Evolutionary conservation across 23 red algal species (phyloP), one percentile per base, ranked within the genome.

Genomic region (Chondrus crispus): DNA sequence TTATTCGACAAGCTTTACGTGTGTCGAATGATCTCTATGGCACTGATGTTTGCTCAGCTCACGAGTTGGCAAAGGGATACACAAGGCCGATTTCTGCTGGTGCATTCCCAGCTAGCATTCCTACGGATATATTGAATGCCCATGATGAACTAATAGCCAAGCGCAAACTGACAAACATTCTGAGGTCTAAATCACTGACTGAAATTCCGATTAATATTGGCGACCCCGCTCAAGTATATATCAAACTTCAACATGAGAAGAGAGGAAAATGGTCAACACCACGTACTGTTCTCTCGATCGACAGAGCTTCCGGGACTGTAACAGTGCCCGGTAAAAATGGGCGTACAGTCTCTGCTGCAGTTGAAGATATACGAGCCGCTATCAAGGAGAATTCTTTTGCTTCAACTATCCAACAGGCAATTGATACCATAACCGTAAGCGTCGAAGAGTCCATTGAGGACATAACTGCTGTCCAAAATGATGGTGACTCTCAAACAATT

Each of bases 351-450:
- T 43, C 30, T n/a, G 85, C 85, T 14, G 70, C 85, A 9, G 50
- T 89, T 68, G 70, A 89, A 62, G 70, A 89, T 68, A 58, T 45
- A n/a, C n/a, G 70, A 32, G 24, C 85, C 2, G 85, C 85, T 45
- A 11, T 80, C n/a, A 14, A n/a, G 4, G 16, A 58, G 26, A 33
- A 89, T 32, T 48, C 35, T 14, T 68, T 89, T 48, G 85, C 70
- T 63, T 11, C 50, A n/a, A n/a, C 58, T 42, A 51, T 79, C 19
- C 69, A 89, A 68, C 68, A 89, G n/a, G 73, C 48, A 16, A 50
- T 89, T 22, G 53, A 82, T 1, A 24, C 41, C 43, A 39, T 76
- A 26, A 43, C 22, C 43, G 33, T 22, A 32, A 66, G 26, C 35
- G 35, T 66, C 1, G 60, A 66, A 1, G 0, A 66, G 35, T 32